Evolutionary conservation across 805 yeast genomes (phyloP), one percentile per base, ranked within the genome.

Genomic region (Lipomyces orientalis): DNA sequence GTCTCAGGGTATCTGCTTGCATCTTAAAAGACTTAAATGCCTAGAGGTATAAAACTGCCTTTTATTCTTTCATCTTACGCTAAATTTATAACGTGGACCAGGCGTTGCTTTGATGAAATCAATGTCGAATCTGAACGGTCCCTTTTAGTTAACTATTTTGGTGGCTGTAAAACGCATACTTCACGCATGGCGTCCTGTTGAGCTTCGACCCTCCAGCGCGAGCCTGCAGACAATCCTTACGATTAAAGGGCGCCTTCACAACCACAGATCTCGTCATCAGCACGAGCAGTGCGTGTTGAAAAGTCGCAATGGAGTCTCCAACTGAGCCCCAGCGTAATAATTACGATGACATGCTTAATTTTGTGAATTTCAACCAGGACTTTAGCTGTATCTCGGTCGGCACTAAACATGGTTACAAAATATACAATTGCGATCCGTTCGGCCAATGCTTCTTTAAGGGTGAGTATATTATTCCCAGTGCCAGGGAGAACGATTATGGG

Each of bases 361-460:
- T 81, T 67, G 81, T 90, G 81, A 82, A 88, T 77, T 93, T 93
- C 84, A 94, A 95, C 79, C 99, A 94, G 82, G 97, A 94, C 79
- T 88, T 88, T 54, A 71, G 73, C 76, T 91, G 97, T 78, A 83
- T 93, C 19, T 89, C 95, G 0, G 86, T 89, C 0, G 95, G 96
- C 1, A 83, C 89, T 5, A 83, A 84, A 55, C 80, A 81, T 55
- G 87, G 90, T 12, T 88, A 90, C 76, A 85, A 85, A 73, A 90
- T 94, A 58, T 94, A 85, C 82, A 91, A 91, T 75, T 93, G 97
- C 78, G 93, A 90, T 71, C 97, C 97, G 16, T 90, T 91, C 77
- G 93, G 93, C 10, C 85, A 84, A 71, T 89, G 91, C 74, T 89
- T 87, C 75, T 82, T 80, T 29, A 80, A 78, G 66, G 66, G 75